A percentile compares a stretch with the other conserved stretches of the same genome.
phyloP scores from a whole-genome alignment of 305 asterid genomes.

The Fraxinus floribunda region DNA sequence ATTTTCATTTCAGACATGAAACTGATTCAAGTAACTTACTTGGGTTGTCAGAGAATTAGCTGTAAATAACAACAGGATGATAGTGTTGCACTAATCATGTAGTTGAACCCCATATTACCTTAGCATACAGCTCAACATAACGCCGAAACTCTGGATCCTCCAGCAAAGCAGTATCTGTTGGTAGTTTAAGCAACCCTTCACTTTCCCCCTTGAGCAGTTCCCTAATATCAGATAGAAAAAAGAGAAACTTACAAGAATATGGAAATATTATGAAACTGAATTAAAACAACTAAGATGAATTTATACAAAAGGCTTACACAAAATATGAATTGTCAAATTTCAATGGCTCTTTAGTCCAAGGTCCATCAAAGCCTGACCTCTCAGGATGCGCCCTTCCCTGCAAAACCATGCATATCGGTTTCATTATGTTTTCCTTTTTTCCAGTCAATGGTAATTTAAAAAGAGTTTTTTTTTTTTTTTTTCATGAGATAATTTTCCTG shows the following conservation, averaged over 20 bases:
- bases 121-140: slow-evolving; percentile 50
- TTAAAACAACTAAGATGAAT: neutral
- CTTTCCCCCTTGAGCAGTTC: slow-evolving; percentile 47
- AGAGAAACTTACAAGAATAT: neutral
- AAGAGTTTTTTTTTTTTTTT: neutral
- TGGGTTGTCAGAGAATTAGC: neutral
- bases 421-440: neutral
- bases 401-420: slow-evolving; percentile 12
- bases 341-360: slow-evolving; percentile 49
- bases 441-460: neutral
- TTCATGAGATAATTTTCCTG: neutral
- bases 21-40: neutral
- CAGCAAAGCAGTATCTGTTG: slow-evolving; percentile 41
- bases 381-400: slow-evolving; percentile 58
- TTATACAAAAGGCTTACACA: slow-evolving; percentile 29
- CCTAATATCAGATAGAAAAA: slow-evolving; percentile 21
- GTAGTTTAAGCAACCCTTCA: slow-evolving; percentile 48
- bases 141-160: slow-evolving; percentile 44
- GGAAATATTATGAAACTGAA: neutral
- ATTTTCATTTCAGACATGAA: neutral
- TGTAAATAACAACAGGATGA: neutral
- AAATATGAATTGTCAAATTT: slow-evolving; percentile 53
- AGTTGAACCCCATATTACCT: slow-evolving; percentile 28
- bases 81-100: neutral
- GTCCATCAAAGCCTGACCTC: slow-evolving; percentile 53